phyloP scores from a whole-genome alignment of 306 rosid genomes.

The Aeschynomene evenia region DNA sequence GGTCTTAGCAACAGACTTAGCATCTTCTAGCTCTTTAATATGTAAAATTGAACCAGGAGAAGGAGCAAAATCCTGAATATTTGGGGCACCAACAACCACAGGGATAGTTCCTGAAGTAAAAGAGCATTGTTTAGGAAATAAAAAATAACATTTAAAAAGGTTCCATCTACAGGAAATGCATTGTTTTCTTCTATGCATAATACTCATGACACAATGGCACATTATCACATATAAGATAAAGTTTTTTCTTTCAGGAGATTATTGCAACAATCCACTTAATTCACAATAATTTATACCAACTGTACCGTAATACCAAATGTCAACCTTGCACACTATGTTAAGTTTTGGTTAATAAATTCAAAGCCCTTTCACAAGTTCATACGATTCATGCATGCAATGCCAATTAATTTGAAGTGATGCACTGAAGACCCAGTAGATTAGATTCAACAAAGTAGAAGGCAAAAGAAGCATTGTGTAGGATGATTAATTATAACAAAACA shows the following conservation, averaged over 20 bases:
- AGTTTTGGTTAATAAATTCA: background rate
- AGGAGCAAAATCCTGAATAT: constrained; percentile 88
- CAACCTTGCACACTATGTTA: background rate
- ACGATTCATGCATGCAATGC: background rate
- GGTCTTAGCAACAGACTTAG: constrained; percentile 60
- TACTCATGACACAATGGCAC: constrained; percentile 1
- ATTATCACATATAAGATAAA: background rate
- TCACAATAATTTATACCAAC: background rate
- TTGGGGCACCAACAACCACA: constrained; percentile 93
- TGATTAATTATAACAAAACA: background rate
- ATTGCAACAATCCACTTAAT: background rate
- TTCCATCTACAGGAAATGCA: background rate
- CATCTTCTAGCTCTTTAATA: constrained; percentile 69
- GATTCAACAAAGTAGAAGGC: background rate
- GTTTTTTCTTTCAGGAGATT: background rate
- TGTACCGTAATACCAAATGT: background rate
- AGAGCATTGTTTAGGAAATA: constrained; percentile 8
- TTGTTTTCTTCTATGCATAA: background rate
- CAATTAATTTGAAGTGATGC: background rate
- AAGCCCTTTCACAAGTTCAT: constrained; percentile 12
- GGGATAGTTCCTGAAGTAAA: constrained; percentile 69
- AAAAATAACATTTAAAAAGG: background rate
- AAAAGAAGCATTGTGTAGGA: background rate
- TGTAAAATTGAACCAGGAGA: constrained; percentile 67
- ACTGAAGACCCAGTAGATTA: constrained; percentile 16